A percentile compares a stretch with the other conserved stretches of the same genome.
These are phyloP conservation scores for Podosphaera aphanis DNA, from an alignment of 2,329 filamentous ascomycete species.

Conservation along the genomic window DNA sequence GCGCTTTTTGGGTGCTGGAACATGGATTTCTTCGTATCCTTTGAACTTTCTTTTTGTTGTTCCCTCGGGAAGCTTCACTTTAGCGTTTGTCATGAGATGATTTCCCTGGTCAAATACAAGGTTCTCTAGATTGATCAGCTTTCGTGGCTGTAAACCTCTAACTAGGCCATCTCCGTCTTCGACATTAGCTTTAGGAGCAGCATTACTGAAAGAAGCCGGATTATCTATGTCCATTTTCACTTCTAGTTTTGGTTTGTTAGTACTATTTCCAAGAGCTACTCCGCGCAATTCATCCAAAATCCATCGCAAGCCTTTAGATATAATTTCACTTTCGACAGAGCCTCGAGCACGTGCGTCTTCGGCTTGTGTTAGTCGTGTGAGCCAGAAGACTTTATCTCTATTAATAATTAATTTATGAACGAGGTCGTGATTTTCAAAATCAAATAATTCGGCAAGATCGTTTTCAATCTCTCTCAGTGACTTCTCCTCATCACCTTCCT, in stretches of 20 bases:
- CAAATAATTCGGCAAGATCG: conserved; percentile 92
- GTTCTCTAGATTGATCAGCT: conserved; percentile 82
- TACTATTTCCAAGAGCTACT: conserved; percentile 32
- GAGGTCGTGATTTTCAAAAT: conserved; percentile 86
- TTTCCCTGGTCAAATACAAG: conserved; percentile 94
- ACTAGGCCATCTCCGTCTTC: conserved; percentile 43
- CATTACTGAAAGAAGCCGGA: conserved; percentile 32
- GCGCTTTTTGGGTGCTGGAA: conserved; percentile 75
- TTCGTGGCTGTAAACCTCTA: conserved; percentile 66
- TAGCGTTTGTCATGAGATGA: conserved; percentile 97
- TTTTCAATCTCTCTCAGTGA: conserved; percentile 86
- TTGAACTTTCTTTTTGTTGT: conserved; percentile 93
- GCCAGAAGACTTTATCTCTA: conserved; percentile 85
- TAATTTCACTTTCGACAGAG: conserved; percentile 74
- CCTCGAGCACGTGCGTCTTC: conserved; percentile 56
- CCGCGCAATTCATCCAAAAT: conserved; percentile 77
- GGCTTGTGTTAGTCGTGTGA: conserved; percentile 63
- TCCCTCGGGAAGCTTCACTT: conserved; percentile 77
- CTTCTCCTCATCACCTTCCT: conserved; percentile 61
- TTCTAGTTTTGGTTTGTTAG: conserved; percentile 45
- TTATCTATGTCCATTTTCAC: conserved; percentile 92
- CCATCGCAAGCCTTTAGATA: conserved; percentile 60
- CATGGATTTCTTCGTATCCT: conserved; percentile 95
- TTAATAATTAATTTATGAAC: conserved; percentile 82
- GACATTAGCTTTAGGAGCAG: conserved; percentile 25